Percentiles rank a stretch among this genome's conserved stretches.
These are phyloP conservation scores for Naganishia sp. DNA, from an alignment of 1,284 basidiomycete species.

Conservation along the genomic window DNA sequence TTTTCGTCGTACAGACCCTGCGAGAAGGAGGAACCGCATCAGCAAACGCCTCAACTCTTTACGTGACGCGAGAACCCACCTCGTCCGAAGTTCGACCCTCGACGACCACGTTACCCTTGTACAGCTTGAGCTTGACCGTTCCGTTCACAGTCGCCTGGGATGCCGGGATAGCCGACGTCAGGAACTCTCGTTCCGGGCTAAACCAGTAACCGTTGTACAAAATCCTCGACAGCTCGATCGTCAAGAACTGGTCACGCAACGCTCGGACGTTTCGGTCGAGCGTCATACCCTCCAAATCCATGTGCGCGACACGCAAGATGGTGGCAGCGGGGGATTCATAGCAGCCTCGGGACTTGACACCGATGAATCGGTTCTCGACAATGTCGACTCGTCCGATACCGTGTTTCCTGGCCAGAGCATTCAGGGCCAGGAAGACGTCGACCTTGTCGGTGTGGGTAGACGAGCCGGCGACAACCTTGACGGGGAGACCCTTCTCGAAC, in stretches of 20 bases:
- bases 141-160: conserved; percentile 98
- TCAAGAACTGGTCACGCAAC: conserved; percentile 92
- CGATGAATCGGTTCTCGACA: conserved; percentile 99
- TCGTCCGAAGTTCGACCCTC: conserved; percentile 89
- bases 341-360: conserved; percentile 97
- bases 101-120: conserved; percentile 95
- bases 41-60: neutral
- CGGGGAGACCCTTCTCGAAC: conserved; percentile 82
- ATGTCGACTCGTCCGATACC: conserved; percentile 97
- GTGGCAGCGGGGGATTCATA: conserved; percentile 97
- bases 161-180: conserved; percentile 82
- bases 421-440: conserved; percentile 90
- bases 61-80: conserved; percentile 50
- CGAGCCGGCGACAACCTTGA: conserved; percentile 67
- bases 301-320: conserved; percentile 90
- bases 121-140: conserved; percentile 81
- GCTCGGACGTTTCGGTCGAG: conserved; percentile 96
- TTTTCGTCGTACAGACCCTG: conserved; percentile 93
- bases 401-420: conserved; percentile 89
- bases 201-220: conserved; percentile 93
- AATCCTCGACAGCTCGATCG: conserved; percentile 83
- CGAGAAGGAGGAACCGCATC: neutral
- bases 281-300: conserved; percentile 96
- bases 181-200: conserved; percentile 95
- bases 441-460: conserved; percentile 79